phyloP scores from a whole-genome alignment of 169 alveolate genomes.

The Ichthyophthirius multifiliis region DNA sequence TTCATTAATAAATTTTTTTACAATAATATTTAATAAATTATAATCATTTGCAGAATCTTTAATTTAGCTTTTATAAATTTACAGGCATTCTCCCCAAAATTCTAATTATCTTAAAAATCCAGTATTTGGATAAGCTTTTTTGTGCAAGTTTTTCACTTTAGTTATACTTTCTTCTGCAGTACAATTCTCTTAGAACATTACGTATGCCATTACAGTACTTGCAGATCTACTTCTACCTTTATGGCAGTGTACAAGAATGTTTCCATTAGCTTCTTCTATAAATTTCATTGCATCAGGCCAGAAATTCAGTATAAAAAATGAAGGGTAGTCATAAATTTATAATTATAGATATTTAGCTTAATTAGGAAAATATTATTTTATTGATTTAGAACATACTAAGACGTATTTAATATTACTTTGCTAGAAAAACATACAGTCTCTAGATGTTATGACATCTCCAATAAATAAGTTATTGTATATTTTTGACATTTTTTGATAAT shows the following conservation, averaged over 20 bases:
- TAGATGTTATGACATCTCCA: neutral
- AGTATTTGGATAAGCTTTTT: neutral
- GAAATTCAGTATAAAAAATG: neutral
- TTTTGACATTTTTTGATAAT: neutral
- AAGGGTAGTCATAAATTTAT: neutral
- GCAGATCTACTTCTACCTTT: slow-evolving; percentile 5
- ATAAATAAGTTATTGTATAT: neutral
- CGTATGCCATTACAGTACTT: neutral
- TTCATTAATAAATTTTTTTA: too few species aligned
- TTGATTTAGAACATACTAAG: neutral
- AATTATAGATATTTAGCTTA: neutral
- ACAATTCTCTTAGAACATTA: neutral
- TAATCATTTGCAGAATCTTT: too few species aligned
- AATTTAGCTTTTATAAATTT: too few species aligned
- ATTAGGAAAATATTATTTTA: neutral
- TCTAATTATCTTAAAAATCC: neutral
- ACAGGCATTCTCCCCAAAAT: slow-evolving; percentile 2
- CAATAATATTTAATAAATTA: too few species aligned
- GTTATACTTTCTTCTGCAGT: neutral
- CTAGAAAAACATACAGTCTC: neutral
- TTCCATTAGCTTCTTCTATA: neutral
- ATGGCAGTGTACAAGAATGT: neutral
- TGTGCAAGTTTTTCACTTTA: neutral
- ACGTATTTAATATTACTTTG: neutral
- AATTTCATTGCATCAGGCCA: neutral